Evolutionary conservation across 805 yeast genomes (phyloP).

Genomic region (Dipodascus geniculatus): DNA sequence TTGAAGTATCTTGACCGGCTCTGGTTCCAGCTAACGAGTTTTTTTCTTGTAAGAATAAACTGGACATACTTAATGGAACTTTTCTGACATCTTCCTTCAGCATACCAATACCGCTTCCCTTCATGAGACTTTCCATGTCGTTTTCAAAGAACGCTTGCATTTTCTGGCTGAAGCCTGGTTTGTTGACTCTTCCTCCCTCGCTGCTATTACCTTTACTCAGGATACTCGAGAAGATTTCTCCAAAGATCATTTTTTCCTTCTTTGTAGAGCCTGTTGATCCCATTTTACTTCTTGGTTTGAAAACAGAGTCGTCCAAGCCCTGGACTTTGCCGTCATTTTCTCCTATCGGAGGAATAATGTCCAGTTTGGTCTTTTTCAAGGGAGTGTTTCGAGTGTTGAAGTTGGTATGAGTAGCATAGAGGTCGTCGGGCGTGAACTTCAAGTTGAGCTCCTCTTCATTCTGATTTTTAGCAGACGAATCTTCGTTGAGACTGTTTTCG

Average conservation of each 20-base stretch:
- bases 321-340: neutral
- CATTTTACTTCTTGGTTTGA: neutral
- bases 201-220: constrained; percentile 7
- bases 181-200: neutral
- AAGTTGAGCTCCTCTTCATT: neutral
- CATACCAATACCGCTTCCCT: constrained; percentile 9
- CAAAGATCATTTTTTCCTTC: constrained; percentile 13
- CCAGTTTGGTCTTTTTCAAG: neutral
- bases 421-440: neutral
- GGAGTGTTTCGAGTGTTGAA: neutral
- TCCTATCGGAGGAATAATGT: neutral
- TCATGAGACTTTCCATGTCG: neutral
- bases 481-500: neutral
- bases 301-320: neutral
- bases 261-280: constrained; percentile 8
- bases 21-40: neutral
- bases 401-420: neutral
- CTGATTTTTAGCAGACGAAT: neutral
- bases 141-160: constrained; percentile 14
- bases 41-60: constrained; percentile 6
- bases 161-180: constrained; percentile 3
- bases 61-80: constrained; percentile 12
- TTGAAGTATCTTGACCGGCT: neutral
- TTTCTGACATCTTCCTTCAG: constrained; percentile 10
- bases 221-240: constrained; percentile 13